Base-by-base conservation (phyloP, 192 early-diverging fungal species). In the Allomyces macrogynus region DNA sequence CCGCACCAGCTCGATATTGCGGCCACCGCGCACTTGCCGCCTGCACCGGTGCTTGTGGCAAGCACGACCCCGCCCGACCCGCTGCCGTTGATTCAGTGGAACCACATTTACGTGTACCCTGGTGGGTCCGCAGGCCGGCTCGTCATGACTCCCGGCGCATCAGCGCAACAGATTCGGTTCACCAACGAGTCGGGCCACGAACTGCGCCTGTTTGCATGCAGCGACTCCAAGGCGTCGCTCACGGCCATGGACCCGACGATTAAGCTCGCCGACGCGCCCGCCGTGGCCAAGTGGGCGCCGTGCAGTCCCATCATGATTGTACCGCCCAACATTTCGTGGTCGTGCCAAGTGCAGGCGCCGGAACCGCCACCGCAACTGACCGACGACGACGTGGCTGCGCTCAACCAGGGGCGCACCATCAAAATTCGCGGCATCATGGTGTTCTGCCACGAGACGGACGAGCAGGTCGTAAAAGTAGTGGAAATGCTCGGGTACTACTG, bases 31-130 rank as follows among this genome's bases (percentile, higher is more conserved):
- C 24, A 65, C 24, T 8, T 60, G 25, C 24, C 40, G 0, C 24
- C 44, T 8, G 44, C 64, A 5, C 44, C 25, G 4, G 64, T 24
- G 24, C 18, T 9, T 1, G 60, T 25, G 12, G 24, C 26, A 24
- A 40, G 32, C 32, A 40, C 32, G 32, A 40, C 32, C 32, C 24
- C 40, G 1, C 4, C 20, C 8, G 24, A 20, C 16, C 16, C 16
- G 26, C 43, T 69, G 12, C 76, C 76, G 24, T 63, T 71, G 24
- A 62, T 83, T 24, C 66, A 66, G 40, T 83, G 81, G 81, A 73
- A 81, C 49, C 71, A 78, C 60, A 70, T 83, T 5, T 83, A 83
- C 68, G 71, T 77, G 16, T 68, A 54, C n/a, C 67, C 70, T 22
- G 27, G 70, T 32, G 69, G 69, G 43, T 63, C 49, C 12, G 12